phyloP scores from a whole-genome alignment of 768 basidiomycete genomes.

The Lactarius akahatsu region DNA sequence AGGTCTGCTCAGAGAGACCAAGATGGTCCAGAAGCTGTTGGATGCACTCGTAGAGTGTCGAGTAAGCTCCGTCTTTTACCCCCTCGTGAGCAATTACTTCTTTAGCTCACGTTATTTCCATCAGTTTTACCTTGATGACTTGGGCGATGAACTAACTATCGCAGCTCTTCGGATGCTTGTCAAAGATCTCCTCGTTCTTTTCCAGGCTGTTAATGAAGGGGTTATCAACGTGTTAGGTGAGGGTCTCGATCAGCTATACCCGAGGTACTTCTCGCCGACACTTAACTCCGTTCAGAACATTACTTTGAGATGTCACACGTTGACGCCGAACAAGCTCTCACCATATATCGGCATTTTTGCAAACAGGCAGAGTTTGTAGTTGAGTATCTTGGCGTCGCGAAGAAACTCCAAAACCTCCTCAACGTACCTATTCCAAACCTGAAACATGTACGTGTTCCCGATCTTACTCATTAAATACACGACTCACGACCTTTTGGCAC shows the following conservation, averaged over 20 bases:
- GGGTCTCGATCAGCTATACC: constrained; percentile 39
- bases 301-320: constrained; percentile 97
- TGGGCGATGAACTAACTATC: constrained; percentile 89
- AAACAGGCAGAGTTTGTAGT: constrained; percentile 90
- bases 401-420: constrained; percentile 87
- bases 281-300: constrained; percentile 56
- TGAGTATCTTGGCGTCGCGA: constrained; percentile 88
- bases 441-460: constrained; percentile 63
- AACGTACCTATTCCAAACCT: constrained; percentile 94
- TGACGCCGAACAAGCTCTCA: constrained; percentile 84
- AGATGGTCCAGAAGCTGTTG: constrained; percentile 86
- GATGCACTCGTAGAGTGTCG: constrained; percentile 85
- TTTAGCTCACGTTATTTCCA: constrained; percentile 8
- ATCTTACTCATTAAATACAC: background rate
- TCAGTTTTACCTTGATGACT: constrained; percentile 91
- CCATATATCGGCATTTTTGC: constrained; percentile 92
- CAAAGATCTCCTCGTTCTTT: constrained; percentile 92
- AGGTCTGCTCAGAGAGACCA: constrained; percentile 89
- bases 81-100: background rate
- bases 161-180: constrained; percentile 90
- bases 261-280: constrained; percentile 24
- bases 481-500: background rate
- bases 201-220: constrained; percentile 96
- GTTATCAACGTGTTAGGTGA: constrained; percentile 77
- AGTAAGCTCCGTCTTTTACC: constrained; percentile 48